phyloP scores from a whole-genome alignment of 805 yeast genomes.

The Kluyveromyces nonfermentans region DNA sequence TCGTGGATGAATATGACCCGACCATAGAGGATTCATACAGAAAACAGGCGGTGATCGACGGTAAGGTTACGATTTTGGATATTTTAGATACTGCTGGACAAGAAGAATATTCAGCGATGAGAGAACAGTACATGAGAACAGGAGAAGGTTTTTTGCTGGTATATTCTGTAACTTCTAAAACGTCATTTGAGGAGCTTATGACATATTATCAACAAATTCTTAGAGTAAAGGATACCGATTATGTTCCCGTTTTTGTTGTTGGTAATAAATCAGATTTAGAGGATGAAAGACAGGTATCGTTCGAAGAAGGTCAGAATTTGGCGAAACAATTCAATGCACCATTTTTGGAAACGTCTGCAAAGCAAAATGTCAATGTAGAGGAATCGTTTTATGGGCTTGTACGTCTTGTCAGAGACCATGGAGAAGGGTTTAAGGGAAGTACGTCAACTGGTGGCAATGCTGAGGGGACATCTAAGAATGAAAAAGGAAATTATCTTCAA shows the following conservation, averaged over 20 bases:
- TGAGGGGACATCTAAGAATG: background rate
- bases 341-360: slow-evolving; percentile 89
- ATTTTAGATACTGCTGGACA: slow-evolving; percentile 97
- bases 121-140: slow-evolving; percentile 91
- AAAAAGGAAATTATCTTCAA: background rate
- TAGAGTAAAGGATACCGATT: slow-evolving; percentile 66
- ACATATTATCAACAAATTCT: slow-evolving; percentile 72
- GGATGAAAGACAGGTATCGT: slow-evolving; percentile 62
- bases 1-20: slow-evolving; percentile 96
- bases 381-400: slow-evolving; percentile 68
- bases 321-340: slow-evolving; percentile 60
- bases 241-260: slow-evolving; percentile 70
- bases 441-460: background rate
- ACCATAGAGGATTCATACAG: slow-evolving; percentile 91
- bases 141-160: slow-evolving; percentile 92
- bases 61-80: slow-evolving; percentile 68
- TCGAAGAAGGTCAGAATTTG: slow-evolving; percentile 51
- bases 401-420: slow-evolving; percentile 40
- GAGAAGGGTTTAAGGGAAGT: slow-evolving; percentile 9
- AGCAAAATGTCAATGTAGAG: slow-evolving; percentile 82
- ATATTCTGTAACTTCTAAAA: slow-evolving; percentile 76
- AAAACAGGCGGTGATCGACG: slow-evolving; percentile 78
- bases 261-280: slow-evolving; percentile 76
- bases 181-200: slow-evolving; percentile 76
- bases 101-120: slow-evolving; percentile 89